phyloP scores from a whole-genome alignment of 2,329 filamentous ascomycete genomes.

The Talaromyces rugulosus region DNA sequence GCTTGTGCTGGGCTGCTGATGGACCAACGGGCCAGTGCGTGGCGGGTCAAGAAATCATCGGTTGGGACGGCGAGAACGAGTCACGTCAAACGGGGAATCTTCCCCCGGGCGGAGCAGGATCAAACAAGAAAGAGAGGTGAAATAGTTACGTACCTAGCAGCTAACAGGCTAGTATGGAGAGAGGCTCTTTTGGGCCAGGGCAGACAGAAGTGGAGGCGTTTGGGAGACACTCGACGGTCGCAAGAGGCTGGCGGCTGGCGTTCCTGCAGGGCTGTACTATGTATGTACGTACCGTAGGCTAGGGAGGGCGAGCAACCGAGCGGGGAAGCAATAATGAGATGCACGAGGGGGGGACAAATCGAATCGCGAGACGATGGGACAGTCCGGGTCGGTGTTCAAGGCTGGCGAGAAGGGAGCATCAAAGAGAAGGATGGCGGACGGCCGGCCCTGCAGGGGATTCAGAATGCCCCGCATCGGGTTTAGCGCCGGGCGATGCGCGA shows the following conservation, averaged over 20 bases:
- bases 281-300: background rate
- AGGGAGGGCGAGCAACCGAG: constrained; percentile 8
- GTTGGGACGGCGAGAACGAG: background rate
- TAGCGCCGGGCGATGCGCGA: background rate
- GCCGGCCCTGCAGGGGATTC: constrained; percentile 14
- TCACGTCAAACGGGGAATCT: background rate
- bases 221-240: constrained; percentile 17
- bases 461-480: background rate
- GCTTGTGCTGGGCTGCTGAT: background rate
- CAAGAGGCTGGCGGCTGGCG: background rate
- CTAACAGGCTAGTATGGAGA: background rate
- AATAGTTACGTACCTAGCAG: background rate
- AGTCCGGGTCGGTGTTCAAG: background rate
- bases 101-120: background rate
- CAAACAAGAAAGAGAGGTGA: background rate
- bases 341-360: constrained; percentile 2
- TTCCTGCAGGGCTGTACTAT: background rate
- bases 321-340: constrained; percentile 1
- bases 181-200: constrained; percentile 15
- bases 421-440: constrained; percentile 11
- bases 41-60: background rate
- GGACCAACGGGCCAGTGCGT: background rate
- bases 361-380: background rate
- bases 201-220: constrained; percentile 24
- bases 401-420: constrained; percentile 4